Conservation (phyloP, 1,284 basidiomycete species). For the Stereum hirsutum region DNA sequence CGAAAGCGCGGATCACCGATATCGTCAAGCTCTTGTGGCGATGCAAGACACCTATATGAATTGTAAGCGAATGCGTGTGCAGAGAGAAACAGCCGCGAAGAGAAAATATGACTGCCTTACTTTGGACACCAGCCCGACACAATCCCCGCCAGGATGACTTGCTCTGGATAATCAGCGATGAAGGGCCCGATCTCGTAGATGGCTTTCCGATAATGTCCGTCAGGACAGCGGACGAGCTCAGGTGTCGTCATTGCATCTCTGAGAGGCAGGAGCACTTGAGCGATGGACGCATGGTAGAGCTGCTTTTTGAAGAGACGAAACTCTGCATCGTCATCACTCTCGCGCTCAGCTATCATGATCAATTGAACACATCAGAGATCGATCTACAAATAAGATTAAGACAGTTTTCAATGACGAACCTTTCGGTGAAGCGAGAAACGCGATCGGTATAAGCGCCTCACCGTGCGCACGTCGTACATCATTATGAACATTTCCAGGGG, state of each 20-base stretch:
- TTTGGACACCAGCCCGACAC: conserved; percentile 4
- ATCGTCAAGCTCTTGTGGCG: conserved; percentile 1
- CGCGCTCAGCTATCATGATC: neutral
- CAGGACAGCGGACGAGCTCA: neutral
- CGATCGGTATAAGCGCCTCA: conserved; percentile 14
- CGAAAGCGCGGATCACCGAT: neutral
- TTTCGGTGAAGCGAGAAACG: conserved; percentile 18
- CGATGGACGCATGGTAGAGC: conserved; percentile 11
- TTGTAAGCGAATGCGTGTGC: too few relatives aligned
- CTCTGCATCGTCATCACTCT: conserved; percentile 4
- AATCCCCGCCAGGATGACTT: neutral
- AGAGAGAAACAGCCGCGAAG: neutral
- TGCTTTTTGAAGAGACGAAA: conserved; percentile 12
- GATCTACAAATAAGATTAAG: neutral
- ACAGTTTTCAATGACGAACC: too few relatives aligned
- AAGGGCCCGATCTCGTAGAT: neutral
- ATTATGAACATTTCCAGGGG: conserved; percentile 14
- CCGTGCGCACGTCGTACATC: conserved; percentile 15
- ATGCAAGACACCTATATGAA: conserved; percentile 2
- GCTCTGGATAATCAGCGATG: neutral
- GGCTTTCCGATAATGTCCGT: neutral
- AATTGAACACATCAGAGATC: neutral
- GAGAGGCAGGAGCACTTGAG: conserved; percentile 10
- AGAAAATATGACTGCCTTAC: neutral
- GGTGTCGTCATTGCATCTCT: conserved; percentile 1